Conservation (phyloP, 192 early-diverging fungal genomes). For the Mortierella antarctica region DNA sequence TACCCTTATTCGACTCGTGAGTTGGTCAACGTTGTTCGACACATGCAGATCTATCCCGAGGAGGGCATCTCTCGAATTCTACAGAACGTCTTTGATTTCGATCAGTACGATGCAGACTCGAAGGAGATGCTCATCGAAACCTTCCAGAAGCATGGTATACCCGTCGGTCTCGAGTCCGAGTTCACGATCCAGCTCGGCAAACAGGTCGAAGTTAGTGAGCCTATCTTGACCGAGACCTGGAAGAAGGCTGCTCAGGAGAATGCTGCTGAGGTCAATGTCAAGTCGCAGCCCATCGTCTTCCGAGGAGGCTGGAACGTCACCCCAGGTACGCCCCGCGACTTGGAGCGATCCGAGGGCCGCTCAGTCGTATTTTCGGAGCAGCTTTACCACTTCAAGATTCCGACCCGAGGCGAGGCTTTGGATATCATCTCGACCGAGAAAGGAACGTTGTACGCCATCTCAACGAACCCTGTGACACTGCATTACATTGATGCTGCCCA, state of each 20-base stretch:
- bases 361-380: slow-evolving; percentile 74
- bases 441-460: slow-evolving; percentile 64
- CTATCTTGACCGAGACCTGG: slow-evolving; percentile 69
- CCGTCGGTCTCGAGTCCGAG: slow-evolving; percentile 74
- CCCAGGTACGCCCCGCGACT: slow-evolving; percentile 55
- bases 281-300: slow-evolving; percentile 32
- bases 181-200: slow-evolving; percentile 71
- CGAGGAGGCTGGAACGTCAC: slow-evolving; percentile 68
- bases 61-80: slow-evolving; percentile 76
- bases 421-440: slow-evolving; percentile 65
- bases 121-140: slow-evolving; percentile 77
- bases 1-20: slow-evolving; percentile 89
- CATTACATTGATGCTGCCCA: slow-evolving; percentile 64
- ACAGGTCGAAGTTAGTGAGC: slow-evolving; percentile 59
- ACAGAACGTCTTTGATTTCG: slow-evolving; percentile 87
- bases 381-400: slow-evolving; percentile 73
- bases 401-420: slow-evolving; percentile 71
- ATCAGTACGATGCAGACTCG: slow-evolving; percentile 75
- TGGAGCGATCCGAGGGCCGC: slow-evolving; percentile 69
- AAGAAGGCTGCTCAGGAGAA: slow-evolving; percentile 30
- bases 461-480: slow-evolving; percentile 72
- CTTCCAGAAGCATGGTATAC: slow-evolving; percentile 79
- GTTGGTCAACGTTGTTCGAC: slow-evolving; percentile 80
- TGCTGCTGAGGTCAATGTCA: slow-evolving; percentile 18
- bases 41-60: slow-evolving; percentile 79